A percentile compares a stretch with the other conserved stretches of the same genome.
Conservation (phyloP, 169 alveolate species). For the Plasmodium sp. region DNA sequence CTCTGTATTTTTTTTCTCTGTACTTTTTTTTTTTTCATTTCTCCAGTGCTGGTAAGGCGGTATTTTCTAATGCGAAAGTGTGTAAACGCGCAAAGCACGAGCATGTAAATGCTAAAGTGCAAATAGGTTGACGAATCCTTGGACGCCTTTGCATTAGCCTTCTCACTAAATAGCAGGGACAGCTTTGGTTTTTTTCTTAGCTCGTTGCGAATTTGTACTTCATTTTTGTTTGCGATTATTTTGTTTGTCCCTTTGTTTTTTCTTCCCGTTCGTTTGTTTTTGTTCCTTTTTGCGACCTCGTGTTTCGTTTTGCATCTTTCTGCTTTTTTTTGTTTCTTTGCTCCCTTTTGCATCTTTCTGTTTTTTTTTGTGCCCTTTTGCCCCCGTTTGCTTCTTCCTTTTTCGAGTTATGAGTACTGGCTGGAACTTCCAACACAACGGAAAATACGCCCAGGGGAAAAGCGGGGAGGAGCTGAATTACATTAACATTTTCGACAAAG, state of each 20-base stretch:
- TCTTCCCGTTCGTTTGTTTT: neutral
- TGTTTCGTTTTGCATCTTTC: neutral
- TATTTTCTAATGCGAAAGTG: neutral
- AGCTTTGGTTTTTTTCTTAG: neutral
- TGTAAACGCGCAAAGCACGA: neutral
- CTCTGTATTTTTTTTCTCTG: neutral
- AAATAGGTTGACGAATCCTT: neutral
- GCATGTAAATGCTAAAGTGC: neutral
- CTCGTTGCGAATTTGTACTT: neutral
- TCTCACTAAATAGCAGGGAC: neutral
- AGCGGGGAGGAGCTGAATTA: conserved; percentile 21
- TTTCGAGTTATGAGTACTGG: conserved; percentile 76
- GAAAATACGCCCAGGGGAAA: conserved; percentile 1
- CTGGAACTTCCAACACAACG: conserved; percentile 59
- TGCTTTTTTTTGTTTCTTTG: neutral
- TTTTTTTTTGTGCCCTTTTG: neutral
- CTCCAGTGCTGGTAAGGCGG: neutral
- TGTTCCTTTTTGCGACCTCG: no score
- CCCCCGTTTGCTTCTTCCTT: neutral
- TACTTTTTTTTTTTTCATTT: neutral
- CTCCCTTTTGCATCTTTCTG: neutral
- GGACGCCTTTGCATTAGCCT: neutral
- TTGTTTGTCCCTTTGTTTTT: neutral
- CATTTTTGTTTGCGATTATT: neutral
- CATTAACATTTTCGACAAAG: conserved; percentile 18